Conservation (phyloP, 73 alveolate species). For the Halteria grandinella region DNA sequence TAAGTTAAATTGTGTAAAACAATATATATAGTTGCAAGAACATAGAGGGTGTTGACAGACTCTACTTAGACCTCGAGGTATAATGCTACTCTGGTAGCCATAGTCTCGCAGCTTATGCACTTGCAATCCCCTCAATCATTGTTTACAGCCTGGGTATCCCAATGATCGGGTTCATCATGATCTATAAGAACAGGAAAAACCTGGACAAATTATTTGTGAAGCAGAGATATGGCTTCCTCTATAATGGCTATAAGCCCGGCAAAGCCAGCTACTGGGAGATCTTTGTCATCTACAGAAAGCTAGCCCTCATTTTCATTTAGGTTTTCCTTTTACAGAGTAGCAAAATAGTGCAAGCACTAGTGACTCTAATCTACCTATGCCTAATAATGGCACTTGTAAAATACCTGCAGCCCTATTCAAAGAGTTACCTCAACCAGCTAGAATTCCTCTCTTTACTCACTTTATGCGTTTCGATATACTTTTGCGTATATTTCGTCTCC, state of each 20-base stretch:
- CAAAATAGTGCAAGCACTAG: too few relatives aligned
- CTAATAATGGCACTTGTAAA: too few relatives aligned
- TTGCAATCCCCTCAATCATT: constrained; percentile 44
- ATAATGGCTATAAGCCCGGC: constrained; percentile 58
- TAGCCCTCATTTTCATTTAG: constrained; percentile 30
- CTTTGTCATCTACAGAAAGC: constrained; percentile 22
- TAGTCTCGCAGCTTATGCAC: neutral
- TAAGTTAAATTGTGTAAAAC: too few relatives aligned
- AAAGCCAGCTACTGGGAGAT: too few relatives aligned
- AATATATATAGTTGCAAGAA: too few relatives aligned
- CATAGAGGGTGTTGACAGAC: neutral
- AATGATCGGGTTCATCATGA: neutral
- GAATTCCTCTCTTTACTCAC: too few relatives aligned
- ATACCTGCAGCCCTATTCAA: too few relatives aligned
- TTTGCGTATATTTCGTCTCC: too few relatives aligned
- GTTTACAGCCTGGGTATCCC: constrained; percentile 51
- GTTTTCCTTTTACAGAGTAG: too few relatives aligned
- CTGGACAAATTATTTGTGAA: neutral
- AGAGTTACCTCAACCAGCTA: too few relatives aligned
- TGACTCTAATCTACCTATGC: too few relatives aligned
- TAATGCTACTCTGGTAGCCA: neutral
- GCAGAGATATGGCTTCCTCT: constrained; percentile 44
- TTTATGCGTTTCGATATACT: too few relatives aligned
- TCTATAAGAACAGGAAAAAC: neutral
- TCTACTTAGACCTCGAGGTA: neutral